Base-by-base conservation (phyloP, 2,329 filamentous ascomycete genomes). In the Botrytis elliptica region DNA sequence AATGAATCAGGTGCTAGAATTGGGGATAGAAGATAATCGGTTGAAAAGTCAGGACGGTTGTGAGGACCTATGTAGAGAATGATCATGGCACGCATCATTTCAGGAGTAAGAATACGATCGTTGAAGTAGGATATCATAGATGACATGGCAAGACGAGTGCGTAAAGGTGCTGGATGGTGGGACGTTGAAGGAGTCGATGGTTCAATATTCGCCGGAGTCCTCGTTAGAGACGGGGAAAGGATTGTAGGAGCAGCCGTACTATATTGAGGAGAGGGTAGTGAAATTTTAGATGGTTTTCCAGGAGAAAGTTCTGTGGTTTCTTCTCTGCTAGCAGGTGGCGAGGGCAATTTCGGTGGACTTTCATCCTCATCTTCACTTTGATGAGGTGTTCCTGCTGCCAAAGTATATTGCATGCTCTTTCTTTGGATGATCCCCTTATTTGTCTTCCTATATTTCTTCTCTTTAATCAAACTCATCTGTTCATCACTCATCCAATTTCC, bases 1-100 rank as follows among this genome's bases (percentile, higher is more conserved):
- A 98, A 85, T 0, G 89, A 86, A 77, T 98, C 95, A 0, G 96
- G 96, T 0, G 96, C 95, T 0, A 98, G 88, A 1, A 98, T 90
- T 0, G 96, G 96, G 0, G 93, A 97, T 3, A 99, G 88, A 0
- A 97, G 88, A 81, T 94, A 98, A 82, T 99, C 95, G 10, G 93
- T 93, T 42, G 90, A 90, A 82, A 99, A 98, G 81, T 98, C 94
- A 0, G 96, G 96, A 0, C 95, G 91, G 82, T 96, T 93, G 81
- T 98, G 93, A 0, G 95, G 94, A 0, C 96, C 96, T 72, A 99
- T 93, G 82, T 99, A 99, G 6, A 99, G 86, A 77, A 99, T 97
- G 77, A 99, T 97, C 95, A 99, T 98, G 76, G 95, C 94, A 46
- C 96, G 92, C 92, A 98, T 98, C 94, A 98, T 97, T 83, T 99